Evolutionary conservation across 768 basidiomycete genomes (phyloP).

Genomic region (Multifurca ochricompacta): DNA sequence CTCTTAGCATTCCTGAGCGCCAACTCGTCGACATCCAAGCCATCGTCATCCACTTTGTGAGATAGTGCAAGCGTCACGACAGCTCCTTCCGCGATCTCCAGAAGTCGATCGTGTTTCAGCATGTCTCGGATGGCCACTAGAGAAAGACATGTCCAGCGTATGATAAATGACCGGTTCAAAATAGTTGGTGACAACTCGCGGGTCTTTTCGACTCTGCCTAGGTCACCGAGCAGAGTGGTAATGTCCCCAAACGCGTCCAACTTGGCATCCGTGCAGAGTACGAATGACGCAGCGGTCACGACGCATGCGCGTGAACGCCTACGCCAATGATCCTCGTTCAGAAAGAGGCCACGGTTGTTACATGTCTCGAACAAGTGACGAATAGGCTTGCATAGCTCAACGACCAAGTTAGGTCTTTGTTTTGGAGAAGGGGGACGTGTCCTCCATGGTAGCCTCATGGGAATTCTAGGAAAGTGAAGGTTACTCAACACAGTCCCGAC

Average conservation of each 20-base stretch:
- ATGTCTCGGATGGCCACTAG: slow-evolving; percentile 7
- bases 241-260: slow-evolving; percentile 10
- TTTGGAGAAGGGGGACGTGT: too few relatives aligned
- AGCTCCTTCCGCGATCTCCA: background rate
- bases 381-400: slow-evolving; percentile 10
- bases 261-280: slow-evolving; percentile 4
- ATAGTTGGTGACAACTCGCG: background rate
- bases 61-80: background rate
- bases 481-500: background rate
- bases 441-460: background rate
- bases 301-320: slow-evolving; percentile 10
- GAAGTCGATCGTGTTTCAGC: background rate
- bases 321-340: background rate
- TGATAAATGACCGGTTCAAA: slow-evolving; percentile 7
- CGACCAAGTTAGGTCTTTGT: too few relatives aligned
- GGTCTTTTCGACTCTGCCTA: background rate
- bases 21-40: background rate
- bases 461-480: too few relatives aligned
- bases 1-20: background rate
- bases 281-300: slow-evolving; percentile 7
- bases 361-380: slow-evolving; percentile 13
- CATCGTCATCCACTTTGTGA: too few relatives aligned
- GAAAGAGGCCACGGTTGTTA: background rate
- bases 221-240: slow-evolving; percentile 2
- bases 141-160: slow-evolving; percentile 17